Conservation (phyloP, 352 stramenopile species). For the Thalassiosira delicatula region DNA sequence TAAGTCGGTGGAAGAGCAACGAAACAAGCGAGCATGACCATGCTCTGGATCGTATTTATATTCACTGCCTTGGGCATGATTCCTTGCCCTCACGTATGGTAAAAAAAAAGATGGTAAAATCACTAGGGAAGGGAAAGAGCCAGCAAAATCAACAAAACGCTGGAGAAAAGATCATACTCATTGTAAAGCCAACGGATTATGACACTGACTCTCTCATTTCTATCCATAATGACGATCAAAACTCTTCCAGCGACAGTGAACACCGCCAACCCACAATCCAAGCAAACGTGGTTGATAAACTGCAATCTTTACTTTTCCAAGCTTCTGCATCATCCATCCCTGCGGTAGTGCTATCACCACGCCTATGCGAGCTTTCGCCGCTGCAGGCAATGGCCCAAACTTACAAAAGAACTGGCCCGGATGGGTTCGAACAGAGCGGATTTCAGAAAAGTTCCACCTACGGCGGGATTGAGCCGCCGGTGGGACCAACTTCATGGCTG, state of each 20-base stretch:
- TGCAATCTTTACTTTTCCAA: constrained; percentile 65
- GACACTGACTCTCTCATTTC: constrained; percentile 54
- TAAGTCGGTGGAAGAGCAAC: constrained; percentile 50
- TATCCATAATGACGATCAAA: constrained; percentile 17
- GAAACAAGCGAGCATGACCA: neutral
- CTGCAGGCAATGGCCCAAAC: constrained; percentile 52
- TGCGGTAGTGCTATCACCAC: constrained; percentile 67
- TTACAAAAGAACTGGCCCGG: constrained; percentile 51
- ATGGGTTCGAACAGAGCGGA: constrained; percentile 69
- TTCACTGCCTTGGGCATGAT: constrained; percentile 55
- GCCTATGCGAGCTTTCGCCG: constrained; percentile 60
- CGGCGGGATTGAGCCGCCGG: constrained; percentile 71
- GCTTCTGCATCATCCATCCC: constrained; percentile 64
- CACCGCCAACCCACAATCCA: constrained; percentile 54
- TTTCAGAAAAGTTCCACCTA: constrained; percentile 70
- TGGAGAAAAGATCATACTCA: constrained; percentile 62
- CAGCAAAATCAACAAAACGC: constrained; percentile 11
- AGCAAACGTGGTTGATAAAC: constrained; percentile 57
- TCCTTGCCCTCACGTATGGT: constrained; percentile 34
- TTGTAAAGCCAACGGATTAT: constrained; percentile 75
- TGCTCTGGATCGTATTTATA: constrained; percentile 56
- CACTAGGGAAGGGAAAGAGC: no score
- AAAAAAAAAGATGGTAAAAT: no score
- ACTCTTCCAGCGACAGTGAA: neutral
- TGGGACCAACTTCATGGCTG: constrained; percentile 75